These are phyloP conservation scores for Metschnikowia henanensis DNA, from an alignment of 805 yeast genomes.

Conservation along the genomic window DNA sequence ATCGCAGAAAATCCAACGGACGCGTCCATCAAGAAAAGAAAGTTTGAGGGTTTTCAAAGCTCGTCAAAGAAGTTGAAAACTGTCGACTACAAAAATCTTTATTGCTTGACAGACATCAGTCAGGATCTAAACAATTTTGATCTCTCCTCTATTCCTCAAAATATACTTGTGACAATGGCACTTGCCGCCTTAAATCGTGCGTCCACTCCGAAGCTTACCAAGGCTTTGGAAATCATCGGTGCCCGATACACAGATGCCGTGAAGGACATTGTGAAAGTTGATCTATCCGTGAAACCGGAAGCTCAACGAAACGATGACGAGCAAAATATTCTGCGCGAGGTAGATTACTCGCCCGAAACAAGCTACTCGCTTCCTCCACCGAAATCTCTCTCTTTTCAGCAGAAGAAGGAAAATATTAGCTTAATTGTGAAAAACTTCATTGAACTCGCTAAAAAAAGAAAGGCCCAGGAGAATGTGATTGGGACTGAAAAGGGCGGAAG, in stretches of 20 bases:
- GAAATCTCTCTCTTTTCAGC: slow-evolving; percentile 46
- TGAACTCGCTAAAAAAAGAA: slow-evolving; percentile 39
- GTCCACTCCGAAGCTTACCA: slow-evolving; percentile 51
- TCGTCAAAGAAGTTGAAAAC: slow-evolving; percentile 28
- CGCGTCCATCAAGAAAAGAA: slow-evolving; percentile 32
- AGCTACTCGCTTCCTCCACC: slow-evolving; percentile 61
- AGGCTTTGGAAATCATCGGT: slow-evolving; percentile 68
- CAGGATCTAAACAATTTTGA: slow-evolving; percentile 70
- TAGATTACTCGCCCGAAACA: slow-evolving; percentile 39
- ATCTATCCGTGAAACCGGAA: slow-evolving; percentile 17
- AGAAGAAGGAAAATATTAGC: slow-evolving; percentile 56
- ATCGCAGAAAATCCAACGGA: slow-evolving; percentile 30
- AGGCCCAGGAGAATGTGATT: slow-evolving; percentile 20
- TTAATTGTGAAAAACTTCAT: slow-evolving; percentile 61
- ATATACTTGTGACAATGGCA: slow-evolving; percentile 63
- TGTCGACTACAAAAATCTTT: slow-evolving; percentile 58
- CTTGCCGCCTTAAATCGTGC: slow-evolving; percentile 61
- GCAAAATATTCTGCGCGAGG: slow-evolving; percentile 20
- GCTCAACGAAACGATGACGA: slow-evolving; percentile 19
- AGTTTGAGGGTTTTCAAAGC: slow-evolving; percentile 43
- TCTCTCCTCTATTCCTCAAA: slow-evolving; percentile 63
- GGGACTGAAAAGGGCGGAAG: slow-evolving; percentile 28
- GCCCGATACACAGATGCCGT: slow-evolving; percentile 57
- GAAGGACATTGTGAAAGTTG: slow-evolving; percentile 9
- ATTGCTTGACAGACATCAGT: slow-evolving; percentile 59